A percentile compares a stretch with the other conserved stretches of the same genome.
Conservation (phyloP, 2,329 filamentous ascomycete species). For the Hymenoscyphus repandus region DNA sequence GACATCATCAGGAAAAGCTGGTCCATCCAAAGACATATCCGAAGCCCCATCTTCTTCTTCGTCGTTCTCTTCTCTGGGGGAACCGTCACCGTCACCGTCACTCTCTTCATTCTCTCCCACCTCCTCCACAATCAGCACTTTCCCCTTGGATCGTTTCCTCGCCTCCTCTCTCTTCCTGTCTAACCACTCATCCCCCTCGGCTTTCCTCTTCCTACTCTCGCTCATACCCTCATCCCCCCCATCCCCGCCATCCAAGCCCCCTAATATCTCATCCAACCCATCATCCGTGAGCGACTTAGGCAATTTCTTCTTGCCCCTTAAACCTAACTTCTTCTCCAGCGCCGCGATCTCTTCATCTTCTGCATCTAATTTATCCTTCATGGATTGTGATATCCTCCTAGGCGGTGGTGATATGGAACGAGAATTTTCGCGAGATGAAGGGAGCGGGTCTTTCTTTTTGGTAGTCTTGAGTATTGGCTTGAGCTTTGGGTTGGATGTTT, state of each 20-base stretch:
- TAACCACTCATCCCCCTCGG: conserved; percentile 56
- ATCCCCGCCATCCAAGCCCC: conserved; percentile 54
- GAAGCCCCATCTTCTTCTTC: conserved; percentile 30
- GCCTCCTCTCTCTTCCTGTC: conserved; percentile 50
- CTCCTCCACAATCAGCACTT: not conserved
- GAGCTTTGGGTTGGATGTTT: conserved; percentile 11
- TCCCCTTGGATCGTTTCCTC: conserved; percentile 9
- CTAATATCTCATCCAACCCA: conserved; percentile 73
- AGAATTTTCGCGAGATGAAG: not conserved
- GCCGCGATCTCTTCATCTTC: conserved; percentile 87
- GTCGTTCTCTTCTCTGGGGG: conserved; percentile 21
- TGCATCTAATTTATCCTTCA: conserved; percentile 63
- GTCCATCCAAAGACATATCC: conserved; percentile 26
- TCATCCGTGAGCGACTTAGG: conserved; percentile 74
- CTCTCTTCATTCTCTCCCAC: conserved; percentile 16
- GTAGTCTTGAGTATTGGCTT: conserved; percentile 29
- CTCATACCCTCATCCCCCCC: conserved; percentile 35
- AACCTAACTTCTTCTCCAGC: conserved; percentile 80
- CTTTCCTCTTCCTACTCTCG: conserved; percentile 51
- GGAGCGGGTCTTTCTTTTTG: conserved; percentile 17
- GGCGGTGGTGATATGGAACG: conserved; percentile 19
- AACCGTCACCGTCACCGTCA: conserved; percentile 11
- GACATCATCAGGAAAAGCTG: conserved; percentile 29
- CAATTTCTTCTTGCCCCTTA: conserved; percentile 68
- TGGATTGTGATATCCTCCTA: conserved; percentile 25